Evolutionary conservation across 1,139 yeast genomes (phyloP), one percentile per base, ranked within the genome.

Genomic region (Yamadazyma friedrichii): DNA sequence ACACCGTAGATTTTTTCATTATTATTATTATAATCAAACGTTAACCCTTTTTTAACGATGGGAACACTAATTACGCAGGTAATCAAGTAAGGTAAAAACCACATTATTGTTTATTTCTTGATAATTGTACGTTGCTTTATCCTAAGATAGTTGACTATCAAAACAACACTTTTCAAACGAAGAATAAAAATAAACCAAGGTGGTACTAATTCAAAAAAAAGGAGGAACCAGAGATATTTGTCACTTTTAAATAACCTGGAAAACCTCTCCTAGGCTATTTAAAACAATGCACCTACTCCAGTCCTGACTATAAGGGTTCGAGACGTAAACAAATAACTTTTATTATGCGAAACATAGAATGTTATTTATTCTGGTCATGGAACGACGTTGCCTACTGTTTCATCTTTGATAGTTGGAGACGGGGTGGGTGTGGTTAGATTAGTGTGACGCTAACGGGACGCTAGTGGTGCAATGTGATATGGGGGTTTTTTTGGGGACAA

Each of bases 1-100:
- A 89, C 89, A 47, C 97, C 97, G 34, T 80, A 66, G 22, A 87
- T 72, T 45, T 75, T 78, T 31, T 74, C 74, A 30, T 58, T 63
- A 30, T 58, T 63, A 36, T 35, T 32, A 37, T 62, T 59, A 56
- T 82, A 84, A 61, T 80, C 78, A 63, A 72, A 71, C 3, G 43
- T 45, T 9, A 45, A 17, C 11, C 36, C 49, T 31, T 43, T 38
- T 38, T 47, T 42, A 5, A 25, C 27, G n/a, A 47, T 22, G 3
- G 52, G 50, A 9, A 12, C 12, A 28, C 41, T 33, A n/a, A 41
- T 17, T 16, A 28, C 28, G 3, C 29, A n/a, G 3, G 36, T 15
- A 6, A 40, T 16, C 6, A 40, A 27, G 28, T 26, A 32, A n/a
- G 10, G 11, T 10, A 35, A 15, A 15, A 35, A 31, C 30, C 15